A percentile compares a stretch with the other conserved stretches of the same genome.
Evolutionary conservation across 2,329 filamentous ascomycete genomes (phyloP).

Genomic region (Tolypocladium inflatum): DNA sequence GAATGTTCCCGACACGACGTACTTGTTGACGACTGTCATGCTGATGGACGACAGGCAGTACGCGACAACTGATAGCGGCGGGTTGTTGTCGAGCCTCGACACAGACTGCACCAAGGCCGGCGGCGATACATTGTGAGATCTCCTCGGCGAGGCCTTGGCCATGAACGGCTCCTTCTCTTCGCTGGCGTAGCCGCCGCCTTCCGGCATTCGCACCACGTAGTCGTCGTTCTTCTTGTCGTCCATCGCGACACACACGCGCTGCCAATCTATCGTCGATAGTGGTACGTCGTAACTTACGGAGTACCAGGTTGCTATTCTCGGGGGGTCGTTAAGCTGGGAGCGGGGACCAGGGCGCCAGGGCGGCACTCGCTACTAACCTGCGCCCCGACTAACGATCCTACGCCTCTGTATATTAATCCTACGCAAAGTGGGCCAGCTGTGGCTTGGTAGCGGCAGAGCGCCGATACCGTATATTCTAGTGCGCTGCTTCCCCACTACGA

Average conservation of each 20-base stretch:
- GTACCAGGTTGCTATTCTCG: neutral
- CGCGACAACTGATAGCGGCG: constrained; percentile 61
- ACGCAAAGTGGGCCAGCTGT: no score
- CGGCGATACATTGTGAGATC: neutral
- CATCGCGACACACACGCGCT: constrained; percentile 39
- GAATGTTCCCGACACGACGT: constrained; percentile 78
- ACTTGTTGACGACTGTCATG: constrained; percentile 99
- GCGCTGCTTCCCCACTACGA: no score
- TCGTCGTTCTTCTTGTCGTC: constrained; percentile 85
- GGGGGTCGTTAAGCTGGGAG: neutral
- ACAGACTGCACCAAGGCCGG: constrained; percentile 12
- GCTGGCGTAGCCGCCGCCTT: constrained; percentile 34
- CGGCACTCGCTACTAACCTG: no score
- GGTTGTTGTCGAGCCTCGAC: constrained; percentile 59
- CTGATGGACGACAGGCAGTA: constrained; percentile 96
- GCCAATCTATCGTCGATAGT: neutral
- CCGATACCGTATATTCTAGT: no score
- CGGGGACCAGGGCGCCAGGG: no score
- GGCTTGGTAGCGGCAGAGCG: no score
- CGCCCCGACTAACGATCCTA: no score
- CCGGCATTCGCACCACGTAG: constrained; percentile 61
- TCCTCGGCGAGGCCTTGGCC: constrained; percentile 32
- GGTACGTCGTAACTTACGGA: no score
- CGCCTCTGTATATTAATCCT: no score
- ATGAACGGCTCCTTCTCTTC: neutral